Evolutionary conservation across 805 yeast genomes (phyloP), one percentile per base, ranked within the genome.

Genomic region (Debaryomyces castellii): DNA sequence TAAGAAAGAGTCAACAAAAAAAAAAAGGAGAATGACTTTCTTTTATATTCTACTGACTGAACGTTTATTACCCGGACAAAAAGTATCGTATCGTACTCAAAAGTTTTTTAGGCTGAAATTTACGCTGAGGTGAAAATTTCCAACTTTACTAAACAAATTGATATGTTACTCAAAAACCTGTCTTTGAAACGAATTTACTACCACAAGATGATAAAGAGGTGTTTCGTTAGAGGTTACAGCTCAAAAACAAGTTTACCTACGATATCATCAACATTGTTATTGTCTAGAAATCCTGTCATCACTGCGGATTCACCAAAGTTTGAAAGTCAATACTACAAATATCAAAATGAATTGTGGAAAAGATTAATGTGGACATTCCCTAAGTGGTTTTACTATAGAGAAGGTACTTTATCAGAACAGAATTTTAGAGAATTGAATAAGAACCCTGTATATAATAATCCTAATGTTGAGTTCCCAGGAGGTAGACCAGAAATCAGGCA

Each of bases 321-420:
- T 55, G 97, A 89, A 56, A 59, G 72, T 48, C 82, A 82, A 42
- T 94, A 85, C 66, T 88, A 86, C 62, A 73, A 81, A 44, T 94
- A 94, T 64, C 96, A 91, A 66, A 80, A 82, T 42, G 96, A 88
- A 63, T 75, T 94, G 45, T 91, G 90, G 74, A 83, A 83, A 60
- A 79, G 98, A 57, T 75, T 94, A 54, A 90, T 91, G 96, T 90
- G 97, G 96, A 90, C 98, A 0, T 94, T 94, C 66, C 98, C 99
- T 4, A 83, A 85, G 55, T 89, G 89, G 80, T 91, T 82, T 62
- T 94, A 91, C 70, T 94, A 84, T 72, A 88, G 86, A 60, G 84
- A 80, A 57, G 98, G 98, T 50, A 85, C 97, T 1, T 73, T 94
- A 50, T 81, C 96, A 3, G 96, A 89, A 63, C 87, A 89, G 62